Percentiles rank a stretch among this genome's conserved stretches.
Evolutionary conservation across 1,139 yeast species (phyloP).

Genomic region (Suhomyces ambrosiae): DNA sequence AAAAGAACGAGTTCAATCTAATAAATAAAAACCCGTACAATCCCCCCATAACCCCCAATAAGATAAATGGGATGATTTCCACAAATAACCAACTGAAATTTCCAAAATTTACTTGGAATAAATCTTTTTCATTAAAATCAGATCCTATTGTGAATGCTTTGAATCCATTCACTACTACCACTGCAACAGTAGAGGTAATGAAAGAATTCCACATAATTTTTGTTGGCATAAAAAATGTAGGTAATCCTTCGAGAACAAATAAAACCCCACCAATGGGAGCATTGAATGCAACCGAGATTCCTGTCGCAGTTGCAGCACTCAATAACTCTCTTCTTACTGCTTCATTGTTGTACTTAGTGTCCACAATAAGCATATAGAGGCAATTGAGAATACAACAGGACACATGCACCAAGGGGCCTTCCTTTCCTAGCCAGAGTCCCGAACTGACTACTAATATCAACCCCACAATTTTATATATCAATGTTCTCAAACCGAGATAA

Average conservation of each 20-base stretch:
- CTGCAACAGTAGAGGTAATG: slow-evolving; percentile 73
- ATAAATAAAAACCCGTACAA: slow-evolving; percentile 60
- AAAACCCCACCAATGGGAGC: slow-evolving; percentile 95
- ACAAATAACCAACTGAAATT: slow-evolving; percentile 73
- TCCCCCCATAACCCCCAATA: slow-evolving; percentile 73
- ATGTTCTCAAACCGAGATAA: slow-evolving; percentile 51
- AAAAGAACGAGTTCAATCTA: slow-evolving; percentile 43
- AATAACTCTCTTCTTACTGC: slow-evolving; percentile 64
- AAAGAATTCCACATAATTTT: slow-evolving; percentile 80
- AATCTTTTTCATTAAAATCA: slow-evolving; percentile 54
- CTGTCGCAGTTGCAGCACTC: slow-evolving; percentile 89
- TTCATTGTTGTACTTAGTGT: slow-evolving; percentile 49
- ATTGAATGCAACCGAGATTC: slow-evolving; percentile 90
- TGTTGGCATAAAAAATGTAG: slow-evolving; percentile 62
- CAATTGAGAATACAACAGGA: slow-evolving; percentile 62
- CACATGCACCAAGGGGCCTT: slow-evolving; percentile 90
- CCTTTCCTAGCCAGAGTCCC: slow-evolving; percentile 90
- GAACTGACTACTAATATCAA: slow-evolving; percentile 70
- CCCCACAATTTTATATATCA: slow-evolving; percentile 54
- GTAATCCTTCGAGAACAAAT: slow-evolving; percentile 76
- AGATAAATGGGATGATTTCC: slow-evolving; percentile 68
- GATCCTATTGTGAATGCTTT: slow-evolving; percentile 60
- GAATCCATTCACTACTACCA: slow-evolving; percentile 60
- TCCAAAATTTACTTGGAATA: slow-evolving; percentile 64
- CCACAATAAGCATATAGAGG: slow-evolving; percentile 33